Evolutionary conservation across 441 rosid species (phyloP), one percentile per base, ranked within the genome.

Genomic region (Macaranga tanarius): DNA sequence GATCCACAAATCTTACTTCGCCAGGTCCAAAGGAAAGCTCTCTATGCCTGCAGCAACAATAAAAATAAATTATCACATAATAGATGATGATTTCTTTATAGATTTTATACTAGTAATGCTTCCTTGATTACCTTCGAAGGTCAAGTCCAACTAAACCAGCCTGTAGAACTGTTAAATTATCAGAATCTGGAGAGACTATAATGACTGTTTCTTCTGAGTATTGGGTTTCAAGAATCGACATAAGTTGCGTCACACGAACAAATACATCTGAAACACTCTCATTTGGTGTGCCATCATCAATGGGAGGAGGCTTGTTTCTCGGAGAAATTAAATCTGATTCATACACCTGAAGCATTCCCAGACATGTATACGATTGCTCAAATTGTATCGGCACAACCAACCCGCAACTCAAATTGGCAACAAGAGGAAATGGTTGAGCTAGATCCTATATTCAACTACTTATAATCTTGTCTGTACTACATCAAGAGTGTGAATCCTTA

Each of bases 161-260:
- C 81, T 93, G 98, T 38, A 91, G 79, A 66, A 93, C 78, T 6
- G 97, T 86, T 76, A 92, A 81, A 81, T 93, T 90, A 81, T 93
- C 98, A n/a, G 97, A 93, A 82, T 93, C 98, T 47, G 95, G 97
- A 4, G 97, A 92, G 62, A 92, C 92, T 26, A 90, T 87, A 13
- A 93, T 54, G 17, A 92, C 65, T 0, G 96, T 93, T 72, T 88
- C 91, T 73, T 79, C 89, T 7, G 98, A 90, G 84, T 90, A 93
- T 19, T 90, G 98, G 48, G 97, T 93, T 84, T 93, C 96, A 0
- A 93, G 95, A 80, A 93, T 90, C 7, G 97, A 92, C 98, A 93
- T 93, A 57, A 92, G 92, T 71, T 93, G 95, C n/a, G 92, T 93
- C 47, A 92, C 84, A 4, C 96, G 97, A 70, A 92, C 97, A 5